Base-by-base conservation (phyloP, 495 filamentous ascomycete species). In the Aspergillus nanangensis region DNA sequence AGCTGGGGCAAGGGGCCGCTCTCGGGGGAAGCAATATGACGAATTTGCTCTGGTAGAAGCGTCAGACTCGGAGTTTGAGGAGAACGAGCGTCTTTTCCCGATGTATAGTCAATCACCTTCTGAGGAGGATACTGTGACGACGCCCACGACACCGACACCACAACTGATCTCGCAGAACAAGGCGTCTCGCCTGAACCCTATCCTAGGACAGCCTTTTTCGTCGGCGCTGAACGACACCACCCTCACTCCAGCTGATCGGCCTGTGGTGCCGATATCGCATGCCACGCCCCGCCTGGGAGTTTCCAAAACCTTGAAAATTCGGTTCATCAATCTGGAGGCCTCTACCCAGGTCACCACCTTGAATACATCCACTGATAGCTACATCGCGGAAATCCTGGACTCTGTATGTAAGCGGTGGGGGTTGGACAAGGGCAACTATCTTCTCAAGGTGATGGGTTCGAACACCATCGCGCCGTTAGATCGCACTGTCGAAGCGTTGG, bases 31-130 rank as follows among this genome's bases (percentile, higher is more conserved):
- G 49, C 81, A 88, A 2, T 96, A 88, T 62, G 94, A 96, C 53
- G 90, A 96, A 49, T 97, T 98, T 64, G 93, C 86, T 8, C 71
- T 98, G 3, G 87, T 91, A 2, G 80, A 88, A 58, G 93, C 94
- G 1, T 84, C 84, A 0, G 75, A 86, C 36, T 72, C 76, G 5
- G 86, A 91, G 47, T 89, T 86, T 55, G 73, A 80, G 39, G 87
- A 94, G 34, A 91, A 94, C 54, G 78, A 90, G 58, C 72, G 69
- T 24, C 58, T 82, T 10, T 93, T 88, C 3, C 91, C 90, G 0
- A 75, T 84, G 43, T 82, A 78, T 51, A 83, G 79, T 38, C 73
- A 80, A 47, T 77, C 83, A 41, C 61, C 77, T 9, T 63, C 75
- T 5, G 63, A 72, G 17, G 75, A 74, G 35, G 64, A 64, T 24